Evolutionary conservation across 2,329 filamentous ascomycete genomes (phyloP).

Genomic region (Penicillium sp.): DNA sequence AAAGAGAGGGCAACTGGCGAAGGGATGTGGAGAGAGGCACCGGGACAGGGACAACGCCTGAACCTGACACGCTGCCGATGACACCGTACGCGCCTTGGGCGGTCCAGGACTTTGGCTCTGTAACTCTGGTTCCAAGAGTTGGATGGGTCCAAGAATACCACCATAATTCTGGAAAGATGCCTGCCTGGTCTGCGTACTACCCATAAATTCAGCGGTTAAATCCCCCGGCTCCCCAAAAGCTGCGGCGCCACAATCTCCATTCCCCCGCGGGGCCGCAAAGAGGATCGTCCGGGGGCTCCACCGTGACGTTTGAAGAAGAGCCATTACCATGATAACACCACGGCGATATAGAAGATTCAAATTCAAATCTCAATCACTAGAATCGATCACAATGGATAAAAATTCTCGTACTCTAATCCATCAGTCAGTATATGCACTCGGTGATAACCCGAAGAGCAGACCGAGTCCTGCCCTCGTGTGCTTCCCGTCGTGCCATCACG

Average conservation of each 20-base stretch:
- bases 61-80: conserved; percentile 1
- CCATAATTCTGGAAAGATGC: too few species aligned
- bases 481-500: neutral
- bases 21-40: neutral
- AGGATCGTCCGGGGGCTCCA: conserved; percentile 8
- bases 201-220: neutral
- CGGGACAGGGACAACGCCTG: neutral
- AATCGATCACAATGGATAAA: neutral
- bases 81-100: conserved; percentile 1
- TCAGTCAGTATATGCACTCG: neutral
- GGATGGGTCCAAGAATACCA: neutral
- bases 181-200: too few species aligned
- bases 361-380: neutral
- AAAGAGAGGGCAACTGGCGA: neutral
- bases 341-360: neutral
- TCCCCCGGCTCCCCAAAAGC: neutral
- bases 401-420: neutral
- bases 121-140: neutral
- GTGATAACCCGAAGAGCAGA: neutral
- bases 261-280: conserved; percentile 1
- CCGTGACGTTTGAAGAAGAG: conserved; percentile 4
- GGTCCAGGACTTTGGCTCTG: neutral
- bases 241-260: neutral
- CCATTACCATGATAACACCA: neutral
- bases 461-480: neutral